Evolutionary conservation across 495 filamentous ascomycete species (phyloP).

Genomic region (Parachaetomium inaequale): DNA sequence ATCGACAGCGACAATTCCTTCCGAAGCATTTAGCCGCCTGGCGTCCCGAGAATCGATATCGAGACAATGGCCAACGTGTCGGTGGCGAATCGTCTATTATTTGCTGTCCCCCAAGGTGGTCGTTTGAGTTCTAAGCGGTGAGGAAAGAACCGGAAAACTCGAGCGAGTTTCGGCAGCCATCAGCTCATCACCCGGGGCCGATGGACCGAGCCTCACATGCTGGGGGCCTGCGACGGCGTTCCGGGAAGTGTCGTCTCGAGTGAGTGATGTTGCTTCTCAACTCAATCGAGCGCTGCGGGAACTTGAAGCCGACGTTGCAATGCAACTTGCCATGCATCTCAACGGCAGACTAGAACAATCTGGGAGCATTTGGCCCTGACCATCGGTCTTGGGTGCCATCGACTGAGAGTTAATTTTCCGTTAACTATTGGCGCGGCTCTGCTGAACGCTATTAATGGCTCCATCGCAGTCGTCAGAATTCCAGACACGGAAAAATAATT

Average conservation of each 20-base stretch:
- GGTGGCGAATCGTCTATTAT: conserved; percentile 15
- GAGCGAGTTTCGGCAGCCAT: not conserved
- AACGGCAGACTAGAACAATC: conserved; percentile 4
- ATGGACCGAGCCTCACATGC: not conserved
- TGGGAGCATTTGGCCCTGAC: not conserved
- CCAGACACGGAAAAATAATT: not conserved
- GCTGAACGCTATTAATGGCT: not conserved
- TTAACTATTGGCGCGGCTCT: not conserved
- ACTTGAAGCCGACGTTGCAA: not conserved
- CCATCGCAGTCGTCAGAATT: not conserved
- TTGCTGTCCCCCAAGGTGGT: not conserved
- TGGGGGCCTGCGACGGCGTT: not conserved
- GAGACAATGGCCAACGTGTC: not conserved
- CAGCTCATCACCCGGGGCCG: not conserved
- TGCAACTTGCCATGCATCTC: not conserved
- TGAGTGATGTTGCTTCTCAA: not conserved
- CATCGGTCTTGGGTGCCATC: not conserved
- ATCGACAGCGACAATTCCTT: not conserved
- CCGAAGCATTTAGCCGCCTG: conserved; percentile 24
- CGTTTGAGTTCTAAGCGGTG: not conserved
- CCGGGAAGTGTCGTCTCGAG: not conserved
- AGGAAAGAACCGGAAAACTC: not conserved
- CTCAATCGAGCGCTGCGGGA: not conserved
- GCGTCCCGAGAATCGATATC: not conserved
- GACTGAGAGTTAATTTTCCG: not conserved